Conservation (phyloP, 1,284 basidiomycete species). For the Kalmanozyma brasiliensis region DNA sequence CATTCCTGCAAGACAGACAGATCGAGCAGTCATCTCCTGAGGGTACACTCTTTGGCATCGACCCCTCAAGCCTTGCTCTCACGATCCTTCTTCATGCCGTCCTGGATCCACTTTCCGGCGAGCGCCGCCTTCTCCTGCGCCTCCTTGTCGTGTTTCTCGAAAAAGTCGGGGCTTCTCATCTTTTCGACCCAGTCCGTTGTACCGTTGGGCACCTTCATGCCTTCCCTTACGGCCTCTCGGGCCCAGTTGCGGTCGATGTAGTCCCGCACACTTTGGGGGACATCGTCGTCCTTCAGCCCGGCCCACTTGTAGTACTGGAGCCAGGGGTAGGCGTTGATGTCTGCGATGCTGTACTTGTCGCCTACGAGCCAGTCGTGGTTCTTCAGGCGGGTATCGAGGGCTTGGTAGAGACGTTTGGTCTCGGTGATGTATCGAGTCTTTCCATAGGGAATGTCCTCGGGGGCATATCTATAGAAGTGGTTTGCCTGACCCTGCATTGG, state of each 20-base stretch:
- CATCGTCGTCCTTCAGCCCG: constrained; percentile 33
- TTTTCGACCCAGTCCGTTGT: constrained; percentile 38
- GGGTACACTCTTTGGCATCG: too few species aligned
- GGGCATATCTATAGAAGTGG: constrained; percentile 51
- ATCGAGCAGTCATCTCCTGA: too few species aligned
- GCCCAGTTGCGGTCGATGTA: constrained; percentile 43
- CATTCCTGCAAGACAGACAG: too few species aligned
- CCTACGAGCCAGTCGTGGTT: constrained; percentile 56
- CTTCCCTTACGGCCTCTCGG: constrained; percentile 21
- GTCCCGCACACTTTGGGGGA: constrained; percentile 23
- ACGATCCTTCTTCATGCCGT: constrained; percentile 48
- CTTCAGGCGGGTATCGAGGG: constrained; percentile 48
- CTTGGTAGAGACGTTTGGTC: constrained; percentile 48
- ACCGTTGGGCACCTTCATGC: constrained; percentile 39
- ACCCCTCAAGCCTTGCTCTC: constrained; percentile 41
- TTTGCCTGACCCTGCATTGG: constrained; percentile 58
- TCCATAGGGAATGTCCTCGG: constrained; percentile 55
- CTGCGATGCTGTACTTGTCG: constrained; percentile 55
- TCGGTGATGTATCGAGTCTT: constrained; percentile 47
- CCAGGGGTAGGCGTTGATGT: constrained; percentile 58
- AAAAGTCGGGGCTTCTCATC: constrained; percentile 32
- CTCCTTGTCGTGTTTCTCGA: constrained; percentile 14
- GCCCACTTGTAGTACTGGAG: constrained; percentile 46
- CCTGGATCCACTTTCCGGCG: constrained; percentile 42
- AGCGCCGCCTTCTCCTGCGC: constrained; percentile 29